Evolutionary conservation across 83 land plant species (phyloP), one percentile per base, ranked within the genome.

Genomic region (Thuja plicata): DNA sequence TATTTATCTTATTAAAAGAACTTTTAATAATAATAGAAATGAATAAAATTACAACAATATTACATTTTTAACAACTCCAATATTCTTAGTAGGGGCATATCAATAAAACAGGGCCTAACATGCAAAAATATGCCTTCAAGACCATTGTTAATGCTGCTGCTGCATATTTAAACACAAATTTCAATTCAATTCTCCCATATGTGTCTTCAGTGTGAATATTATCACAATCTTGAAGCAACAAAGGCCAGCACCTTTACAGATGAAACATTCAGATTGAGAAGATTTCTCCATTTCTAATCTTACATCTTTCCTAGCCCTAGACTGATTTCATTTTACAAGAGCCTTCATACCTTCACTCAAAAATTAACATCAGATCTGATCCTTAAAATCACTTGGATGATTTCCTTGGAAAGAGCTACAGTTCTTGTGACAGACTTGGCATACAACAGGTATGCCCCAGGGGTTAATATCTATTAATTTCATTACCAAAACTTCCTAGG

Each of bases 111-210:
- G n/a, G 19, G 13, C 34, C 12, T 45, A 82, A 0, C 85, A 82
- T 27, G n/a, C 48, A 83, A 83, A 83, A 46, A 27, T 41, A 82
- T 46, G 27, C 85, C n/a, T 46, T 27, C 2, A 83, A 83, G 3
- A 2, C 48, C 12, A 46, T 45, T 27, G 30, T 27, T 43, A 45
- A 45, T n/a, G 16, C 48, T 83, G 17, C 54, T n/a, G 46, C 48
- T 19, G 17, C 50, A 45, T 13, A 83, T 83, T 74, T 74, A 10
- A 46, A 83, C 5, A 45, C 30, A 83, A 46, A 83, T 11, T 83
- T 46, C 30, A 83, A 27, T n/a, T 83, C 85, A 83, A n/a, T n/a
- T 46, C n/a, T 83, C 54, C 85, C 48, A 83, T 46, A 7, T 83
- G 85, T 24, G 15, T 83, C 5, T 83, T n/a, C 85, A 27, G 54